These are phyloP conservation scores for Lactarius vividus DNA, from an alignment of 768 basidiomycete species.

Conservation along the genomic window DNA sequence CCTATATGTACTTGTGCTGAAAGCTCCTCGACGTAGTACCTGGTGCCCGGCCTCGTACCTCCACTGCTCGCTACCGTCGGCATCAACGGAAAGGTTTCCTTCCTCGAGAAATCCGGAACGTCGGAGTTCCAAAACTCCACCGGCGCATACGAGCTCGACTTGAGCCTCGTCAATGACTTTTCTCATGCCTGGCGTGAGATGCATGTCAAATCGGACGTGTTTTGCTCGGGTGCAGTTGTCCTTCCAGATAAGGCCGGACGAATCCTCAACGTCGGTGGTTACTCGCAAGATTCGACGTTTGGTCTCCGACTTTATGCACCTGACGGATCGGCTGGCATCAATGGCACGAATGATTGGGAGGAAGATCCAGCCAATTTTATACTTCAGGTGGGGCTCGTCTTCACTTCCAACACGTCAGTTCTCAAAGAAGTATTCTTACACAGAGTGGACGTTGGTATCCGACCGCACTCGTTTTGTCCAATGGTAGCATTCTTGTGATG, in stretches of 20 bases:
- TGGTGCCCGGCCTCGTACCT: slow-evolving; percentile 59
- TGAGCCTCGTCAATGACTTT: slow-evolving; percentile 48
- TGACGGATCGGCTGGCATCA: slow-evolving; percentile 62
- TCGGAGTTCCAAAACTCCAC: slow-evolving; percentile 61
- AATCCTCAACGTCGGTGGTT: slow-evolving; percentile 63
- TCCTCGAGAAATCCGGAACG: slow-evolving; percentile 74
- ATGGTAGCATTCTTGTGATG: slow-evolving; percentile 70
- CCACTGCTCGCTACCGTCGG: slow-evolving; percentile 75
- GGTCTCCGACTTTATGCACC: slow-evolving; percentile 75
- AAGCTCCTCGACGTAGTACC: slow-evolving; percentile 34
- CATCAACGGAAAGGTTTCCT: slow-evolving; percentile 76
- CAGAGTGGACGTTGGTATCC: slow-evolving; percentile 73
- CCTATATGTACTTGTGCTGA: background rate
- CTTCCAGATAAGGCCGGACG: slow-evolving; percentile 72
- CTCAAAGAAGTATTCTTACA: background rate
- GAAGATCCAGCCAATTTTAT: slow-evolving; percentile 57
- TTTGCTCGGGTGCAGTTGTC: slow-evolving; percentile 71
- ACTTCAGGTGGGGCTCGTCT: slow-evolving; percentile 50
- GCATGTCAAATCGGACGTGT: slow-evolving; percentile 76
- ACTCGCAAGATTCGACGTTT: slow-evolving; percentile 68
- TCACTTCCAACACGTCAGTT: background rate
- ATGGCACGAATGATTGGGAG: slow-evolving; percentile 78
- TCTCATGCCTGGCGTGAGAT: slow-evolving; percentile 65
- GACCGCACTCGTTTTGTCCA: slow-evolving; percentile 62
- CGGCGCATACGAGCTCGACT: slow-evolving; percentile 76